phyloP scores from a whole-genome alignment of 768 basidiomycete genomes.

The Leccinum subtestaceum region DNA sequence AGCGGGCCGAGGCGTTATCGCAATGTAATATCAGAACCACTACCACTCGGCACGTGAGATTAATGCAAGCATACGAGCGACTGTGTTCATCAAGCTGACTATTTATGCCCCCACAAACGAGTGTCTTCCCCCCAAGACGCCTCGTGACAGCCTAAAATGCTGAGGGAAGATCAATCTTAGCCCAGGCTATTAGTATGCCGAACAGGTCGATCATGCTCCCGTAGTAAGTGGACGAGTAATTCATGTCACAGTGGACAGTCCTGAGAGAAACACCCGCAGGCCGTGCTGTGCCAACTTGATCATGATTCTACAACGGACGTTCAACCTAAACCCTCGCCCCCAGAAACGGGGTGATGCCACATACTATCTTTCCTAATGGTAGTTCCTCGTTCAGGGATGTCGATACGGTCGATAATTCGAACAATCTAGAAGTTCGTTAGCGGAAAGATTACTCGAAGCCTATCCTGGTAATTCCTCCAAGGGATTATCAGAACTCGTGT shows the following conservation, averaged over 20 bases:
- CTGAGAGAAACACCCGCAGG: constrained; percentile 37
- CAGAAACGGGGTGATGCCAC: constrained; percentile 69
- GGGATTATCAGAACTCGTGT: not conserved
- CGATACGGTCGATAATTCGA: not conserved
- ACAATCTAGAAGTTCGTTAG: not conserved
- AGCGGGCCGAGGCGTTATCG: not conserved
- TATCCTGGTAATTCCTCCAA: not conserved
- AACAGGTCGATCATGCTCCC: not conserved
- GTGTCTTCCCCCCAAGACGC: constrained; percentile 42
- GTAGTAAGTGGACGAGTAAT: not conserved
- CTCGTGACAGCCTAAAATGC: constrained; percentile 50
- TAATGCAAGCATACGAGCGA: not conserved
- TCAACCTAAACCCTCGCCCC: constrained; percentile 61
- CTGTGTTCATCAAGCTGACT: not conserved
- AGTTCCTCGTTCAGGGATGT: constrained; percentile 28
- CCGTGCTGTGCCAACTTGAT: not conserved
- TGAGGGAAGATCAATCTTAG: constrained; percentile 38
- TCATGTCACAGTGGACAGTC: constrained; percentile 2
- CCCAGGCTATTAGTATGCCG: constrained; percentile 11
- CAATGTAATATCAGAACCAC: not conserved
- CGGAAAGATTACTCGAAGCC: not conserved
- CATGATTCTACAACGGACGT: constrained; percentile 58
- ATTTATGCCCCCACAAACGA: not conserved
- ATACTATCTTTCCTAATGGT: constrained; percentile 55
- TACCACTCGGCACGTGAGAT: not conserved